These are phyloP conservation scores for Ceratocystis papillata DNA, from an alignment of 2,329 filamentous ascomycete species.

Conservation along the genomic window DNA sequence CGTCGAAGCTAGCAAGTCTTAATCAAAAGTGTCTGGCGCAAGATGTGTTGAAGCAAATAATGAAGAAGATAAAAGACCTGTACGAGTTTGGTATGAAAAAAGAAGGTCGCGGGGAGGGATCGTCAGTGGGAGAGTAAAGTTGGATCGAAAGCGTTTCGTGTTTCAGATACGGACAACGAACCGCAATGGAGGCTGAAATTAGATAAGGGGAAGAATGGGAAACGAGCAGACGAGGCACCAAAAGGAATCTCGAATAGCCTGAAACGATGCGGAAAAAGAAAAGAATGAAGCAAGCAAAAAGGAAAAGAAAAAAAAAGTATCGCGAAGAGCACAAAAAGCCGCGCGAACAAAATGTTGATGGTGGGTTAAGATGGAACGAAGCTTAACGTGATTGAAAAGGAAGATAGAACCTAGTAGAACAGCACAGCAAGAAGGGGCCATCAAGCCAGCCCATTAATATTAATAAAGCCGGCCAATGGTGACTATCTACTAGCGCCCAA, in stretches of 20 bases:
- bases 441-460: background rate
- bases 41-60: background rate
- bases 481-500: background rate
- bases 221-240: conserved; percentile 4
- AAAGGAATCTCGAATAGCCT: background rate
- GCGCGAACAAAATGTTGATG: background rate
- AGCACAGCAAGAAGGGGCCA: background rate
- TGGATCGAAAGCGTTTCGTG: background rate
- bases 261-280: background rate
- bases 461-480: conserved; percentile 1
- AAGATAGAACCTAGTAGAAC: background rate
- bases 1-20: background rate
- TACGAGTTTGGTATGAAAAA: background rate
- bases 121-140: background rate
- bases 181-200: conserved; percentile 9
- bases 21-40: background rate
- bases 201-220: conserved; percentile 15
- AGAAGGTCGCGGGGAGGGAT: background rate
- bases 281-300: background rate
- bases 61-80: background rate
- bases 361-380: background rate
- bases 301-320: background rate
- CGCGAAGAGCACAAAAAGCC: background rate
- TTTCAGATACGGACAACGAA: conserved; percentile 7
- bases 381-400: background rate